Evolutionary conservation across 2,329 filamentous ascomycete species (phyloP).

Genomic region (Scedosporium dehoogii): DNA sequence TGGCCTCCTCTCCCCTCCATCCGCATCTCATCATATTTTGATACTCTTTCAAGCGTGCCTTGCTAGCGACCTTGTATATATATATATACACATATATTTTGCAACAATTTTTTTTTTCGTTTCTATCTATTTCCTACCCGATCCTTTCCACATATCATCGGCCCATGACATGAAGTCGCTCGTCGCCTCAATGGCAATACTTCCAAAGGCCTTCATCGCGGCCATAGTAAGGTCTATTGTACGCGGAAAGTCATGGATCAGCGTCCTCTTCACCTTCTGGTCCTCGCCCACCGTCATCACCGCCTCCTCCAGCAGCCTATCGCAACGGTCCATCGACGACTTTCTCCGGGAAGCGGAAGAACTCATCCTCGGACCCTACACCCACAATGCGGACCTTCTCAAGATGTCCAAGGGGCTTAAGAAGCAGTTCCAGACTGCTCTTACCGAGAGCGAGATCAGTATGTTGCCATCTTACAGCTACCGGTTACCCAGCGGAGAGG

Average conservation of each 20-base stretch:
- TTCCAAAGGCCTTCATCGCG: slow-evolving; percentile 38
- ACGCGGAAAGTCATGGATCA: slow-evolving; percentile 48
- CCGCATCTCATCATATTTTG: background rate
- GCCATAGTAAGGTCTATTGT: slow-evolving; percentile 48
- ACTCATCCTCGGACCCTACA: slow-evolving; percentile 37
- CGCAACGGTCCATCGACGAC: slow-evolving; percentile 25
- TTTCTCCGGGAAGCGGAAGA: slow-evolving; percentile 49
- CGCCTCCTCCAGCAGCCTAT: slow-evolving; percentile 6
- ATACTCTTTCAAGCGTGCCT: background rate
- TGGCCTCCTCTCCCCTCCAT: background rate
- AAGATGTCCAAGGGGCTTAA: slow-evolving; percentile 40
- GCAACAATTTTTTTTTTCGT: background rate
- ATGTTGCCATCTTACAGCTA: slow-evolving; percentile 61
- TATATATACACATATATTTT: background rate
- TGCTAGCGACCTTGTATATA: background rate
- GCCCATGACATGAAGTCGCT: slow-evolving; percentile 36
- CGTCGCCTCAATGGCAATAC: slow-evolving; percentile 46
- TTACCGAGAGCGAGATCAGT: slow-evolving; percentile 42
- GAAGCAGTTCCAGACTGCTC: slow-evolving; percentile 42
- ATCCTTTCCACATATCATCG: slow-evolving; percentile 10
- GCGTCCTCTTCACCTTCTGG: slow-evolving; percentile 47
- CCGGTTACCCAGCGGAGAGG: slow-evolving; percentile 49
- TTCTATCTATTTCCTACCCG: slow-evolving; percentile 3
- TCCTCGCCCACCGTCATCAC: slow-evolving; percentile 18
- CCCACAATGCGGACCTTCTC: slow-evolving; percentile 30